Conservation (phyloP, 2,329 filamentous ascomycete genomes). For the Pseudodiploospora longispora region DNA sequence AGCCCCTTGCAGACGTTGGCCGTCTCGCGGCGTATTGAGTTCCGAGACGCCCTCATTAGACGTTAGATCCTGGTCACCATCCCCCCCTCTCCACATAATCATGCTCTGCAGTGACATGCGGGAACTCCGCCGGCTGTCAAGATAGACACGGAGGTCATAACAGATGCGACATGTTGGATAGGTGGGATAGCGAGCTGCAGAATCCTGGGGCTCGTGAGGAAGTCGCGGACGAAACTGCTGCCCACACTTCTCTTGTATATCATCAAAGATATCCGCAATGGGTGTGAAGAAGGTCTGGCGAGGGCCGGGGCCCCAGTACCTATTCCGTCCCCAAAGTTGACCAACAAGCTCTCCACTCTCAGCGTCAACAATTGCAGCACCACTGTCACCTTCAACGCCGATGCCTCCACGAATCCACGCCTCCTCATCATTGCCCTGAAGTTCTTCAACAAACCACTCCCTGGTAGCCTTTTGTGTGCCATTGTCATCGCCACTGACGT, state of each 20-base stretch:
- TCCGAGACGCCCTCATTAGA: slow-evolving; percentile 33
- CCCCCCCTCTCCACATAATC: slow-evolving; percentile 17
- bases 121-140: slow-evolving; percentile 34
- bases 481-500: slow-evolving; percentile 30
- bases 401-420: slow-evolving; percentile 38
- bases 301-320: slow-evolving; percentile 33
- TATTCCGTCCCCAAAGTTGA: slow-evolving; percentile 37
- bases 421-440: slow-evolving; percentile 29
- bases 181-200: slow-evolving; percentile 30
- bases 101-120: slow-evolving; percentile 32
- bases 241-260: slow-evolving; percentile 36
- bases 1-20: slow-evolving; percentile 23
- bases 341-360: slow-evolving; percentile 30
- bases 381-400: slow-evolving; percentile 36
- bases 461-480: slow-evolving; percentile 34
- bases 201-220: slow-evolving; percentile 29
- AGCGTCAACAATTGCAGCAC: slow-evolving; percentile 35
- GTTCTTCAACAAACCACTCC: slow-evolving; percentile 39
- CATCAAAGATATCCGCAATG: slow-evolving; percentile 35
- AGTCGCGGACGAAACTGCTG: slow-evolving; percentile 30
- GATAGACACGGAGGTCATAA: slow-evolving; percentile 32
- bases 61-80: slow-evolving; percentile 30
- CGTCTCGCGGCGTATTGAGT: slow-evolving; percentile 33
- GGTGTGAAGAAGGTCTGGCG: slow-evolving; percentile 36
- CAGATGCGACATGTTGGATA: slow-evolving; percentile 34